A percentile compares a stretch with the other conserved stretches of the same genome.
phyloP scores from a whole-genome alignment of 1,284 basidiomycete genomes.

The Pseudozyma sp. region DNA sequence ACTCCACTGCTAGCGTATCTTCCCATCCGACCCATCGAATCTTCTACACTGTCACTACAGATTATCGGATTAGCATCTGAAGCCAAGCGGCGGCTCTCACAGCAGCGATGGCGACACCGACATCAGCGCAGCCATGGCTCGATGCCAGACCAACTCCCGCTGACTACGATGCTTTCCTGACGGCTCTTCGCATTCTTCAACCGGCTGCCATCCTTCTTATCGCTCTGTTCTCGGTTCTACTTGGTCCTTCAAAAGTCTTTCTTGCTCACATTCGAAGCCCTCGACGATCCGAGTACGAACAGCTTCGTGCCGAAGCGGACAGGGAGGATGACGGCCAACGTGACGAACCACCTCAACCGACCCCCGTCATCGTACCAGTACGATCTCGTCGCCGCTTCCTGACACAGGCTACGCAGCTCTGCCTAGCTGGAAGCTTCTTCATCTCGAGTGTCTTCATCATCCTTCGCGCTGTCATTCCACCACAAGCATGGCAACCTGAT shows the following conservation, averaged over 20 bases:
- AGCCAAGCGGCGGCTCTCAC: background rate
- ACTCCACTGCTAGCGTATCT: background rate
- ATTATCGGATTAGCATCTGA: no score
- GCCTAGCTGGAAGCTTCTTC: constrained; percentile 55
- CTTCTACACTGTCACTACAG: no score
- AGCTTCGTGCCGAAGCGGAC: constrained; percentile 29
- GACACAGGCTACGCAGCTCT: constrained; percentile 44
- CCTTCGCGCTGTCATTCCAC: constrained; percentile 61
- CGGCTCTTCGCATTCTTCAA: constrained; percentile 46
- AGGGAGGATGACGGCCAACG: constrained; percentile 9
- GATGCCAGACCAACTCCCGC: constrained; percentile 18
- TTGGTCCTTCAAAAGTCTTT: constrained; percentile 29
- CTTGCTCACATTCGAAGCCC: constrained; percentile 21
- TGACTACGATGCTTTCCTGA: constrained; percentile 33
- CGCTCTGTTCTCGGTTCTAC: constrained; percentile 37
- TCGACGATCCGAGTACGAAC: constrained; percentile 37
- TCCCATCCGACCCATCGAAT: background rate
- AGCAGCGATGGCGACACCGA: background rate
- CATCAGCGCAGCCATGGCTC: constrained; percentile 12
- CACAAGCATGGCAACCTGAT: constrained; percentile 58
- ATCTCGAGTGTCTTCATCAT: constrained; percentile 60
- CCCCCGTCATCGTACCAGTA: constrained; percentile 58
- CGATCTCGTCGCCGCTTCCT: constrained; percentile 53
- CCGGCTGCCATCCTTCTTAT: constrained; percentile 45
- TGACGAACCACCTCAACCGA: constrained; percentile 49